A percentile compares a stretch with the other conserved stretches of the same genome.
Evolutionary conservation across 257 asterid genomes (phyloP).

Genomic region (Mentha longifolia): DNA sequence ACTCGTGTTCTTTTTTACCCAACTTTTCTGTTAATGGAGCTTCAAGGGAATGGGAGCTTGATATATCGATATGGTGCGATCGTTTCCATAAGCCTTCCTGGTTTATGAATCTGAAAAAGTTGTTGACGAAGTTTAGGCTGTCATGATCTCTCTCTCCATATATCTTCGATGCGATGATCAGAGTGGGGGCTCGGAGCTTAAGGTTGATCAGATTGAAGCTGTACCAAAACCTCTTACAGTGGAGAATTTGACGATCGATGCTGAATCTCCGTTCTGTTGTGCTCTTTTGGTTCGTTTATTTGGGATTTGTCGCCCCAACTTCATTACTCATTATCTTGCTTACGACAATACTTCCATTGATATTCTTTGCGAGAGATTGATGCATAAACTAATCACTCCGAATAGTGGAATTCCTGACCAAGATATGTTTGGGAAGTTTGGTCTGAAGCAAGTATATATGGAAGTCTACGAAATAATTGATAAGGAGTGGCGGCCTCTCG

Average conservation of each 20-base stretch:
- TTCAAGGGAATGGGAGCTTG: not conserved
- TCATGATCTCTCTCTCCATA: constrained; percentile 10
- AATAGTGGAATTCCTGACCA: too few species aligned
- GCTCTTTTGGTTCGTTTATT: not conserved
- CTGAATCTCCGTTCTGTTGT: not conserved
- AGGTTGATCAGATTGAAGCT: not conserved
- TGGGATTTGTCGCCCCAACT: too few species aligned
- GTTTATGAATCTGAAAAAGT: not conserved
- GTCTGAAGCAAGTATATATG: too few species aligned
- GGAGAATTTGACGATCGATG: not conserved
- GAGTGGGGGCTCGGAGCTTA: too few species aligned
- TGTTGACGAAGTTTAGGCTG: not conserved
- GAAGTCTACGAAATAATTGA: too few species aligned
- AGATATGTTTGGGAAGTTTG: too few species aligned
- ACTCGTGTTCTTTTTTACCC: not conserved
- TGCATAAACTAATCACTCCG: too few species aligned
- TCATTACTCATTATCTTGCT: too few species aligned
- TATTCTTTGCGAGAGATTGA: too few species aligned
- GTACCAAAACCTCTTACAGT: not conserved
- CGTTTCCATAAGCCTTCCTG: not conserved
- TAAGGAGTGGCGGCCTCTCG: too few species aligned
- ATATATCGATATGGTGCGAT: not conserved
- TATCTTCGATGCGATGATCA: too few species aligned
- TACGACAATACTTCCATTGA: too few species aligned
- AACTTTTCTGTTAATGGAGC: not conserved